A percentile compares a stretch with the other conserved stretches of the same genome.
Conservation (phyloP, 1,139 yeast species). For the Scheffersomyces illinoinensis region DNA sequence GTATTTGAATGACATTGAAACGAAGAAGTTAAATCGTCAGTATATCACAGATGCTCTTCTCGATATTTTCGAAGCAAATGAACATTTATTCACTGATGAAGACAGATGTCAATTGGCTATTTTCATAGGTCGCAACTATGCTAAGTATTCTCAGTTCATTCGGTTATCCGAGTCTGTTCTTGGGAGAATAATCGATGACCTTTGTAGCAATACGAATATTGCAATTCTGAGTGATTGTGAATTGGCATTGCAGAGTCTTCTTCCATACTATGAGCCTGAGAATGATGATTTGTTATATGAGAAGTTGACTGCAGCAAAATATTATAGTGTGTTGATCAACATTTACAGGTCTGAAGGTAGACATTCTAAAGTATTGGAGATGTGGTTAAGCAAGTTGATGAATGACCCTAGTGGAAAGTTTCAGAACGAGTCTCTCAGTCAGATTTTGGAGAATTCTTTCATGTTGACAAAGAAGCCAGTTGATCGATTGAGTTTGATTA, state of each 20-base stretch:
- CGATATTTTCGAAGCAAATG: conserved; percentile 46
- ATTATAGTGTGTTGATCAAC: conserved; percentile 57
- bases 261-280: conserved; percentile 62
- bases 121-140: conserved; percentile 72
- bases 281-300: conserved; percentile 48
- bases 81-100: conserved; percentile 25
- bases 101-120: conserved; percentile 54
- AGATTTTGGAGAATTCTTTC: conserved; percentile 43
- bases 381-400: conserved; percentile 29
- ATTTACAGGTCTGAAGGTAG: conserved; percentile 56
- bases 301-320: conserved; percentile 54
- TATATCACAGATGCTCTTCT: conserved; percentile 64
- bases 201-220: conserved; percentile 47
- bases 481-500: conserved; percentile 35
- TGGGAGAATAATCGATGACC: conserved; percentile 44
- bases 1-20: conserved; percentile 54
- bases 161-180: conserved; percentile 62
- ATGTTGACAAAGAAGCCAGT: conserved; percentile 23
- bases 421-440: conserved; percentile 15
- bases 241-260: conserved; percentile 65
- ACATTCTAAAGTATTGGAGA: conserved; percentile 48
- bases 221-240: conserved; percentile 62
- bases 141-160: conserved; percentile 79
- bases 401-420: conserved; percentile 4
- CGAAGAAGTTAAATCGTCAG: conserved; percentile 51